Percentiles rank a stretch among this genome's conserved stretches.
phyloP scores from a whole-genome alignment of 2,329 filamentous ascomycete species.

The Scedosporium aurantiacum region DNA sequence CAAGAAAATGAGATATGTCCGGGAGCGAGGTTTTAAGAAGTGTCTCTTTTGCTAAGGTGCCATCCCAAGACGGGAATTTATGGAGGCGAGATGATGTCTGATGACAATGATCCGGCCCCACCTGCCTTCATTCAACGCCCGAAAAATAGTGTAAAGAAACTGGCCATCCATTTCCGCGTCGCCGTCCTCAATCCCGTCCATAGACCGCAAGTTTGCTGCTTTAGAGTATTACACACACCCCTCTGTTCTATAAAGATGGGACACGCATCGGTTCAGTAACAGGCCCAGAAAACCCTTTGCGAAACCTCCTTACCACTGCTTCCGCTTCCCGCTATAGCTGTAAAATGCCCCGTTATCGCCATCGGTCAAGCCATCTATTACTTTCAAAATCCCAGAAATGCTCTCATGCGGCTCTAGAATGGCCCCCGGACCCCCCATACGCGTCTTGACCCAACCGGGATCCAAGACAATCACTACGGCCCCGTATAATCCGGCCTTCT shows the following conservation, averaged over 20 bases:
- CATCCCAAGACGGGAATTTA: neutral
- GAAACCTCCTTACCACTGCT: neutral
- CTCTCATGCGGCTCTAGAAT: conserved; percentile 17
- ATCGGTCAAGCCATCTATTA: neutral
- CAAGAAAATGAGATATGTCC: neutral
- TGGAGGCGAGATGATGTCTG: neutral
- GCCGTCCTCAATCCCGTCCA: too few species aligned
- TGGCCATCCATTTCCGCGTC: neutral
- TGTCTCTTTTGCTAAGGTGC: neutral
- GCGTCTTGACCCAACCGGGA: conserved; percentile 24
- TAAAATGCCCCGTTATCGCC: neutral
- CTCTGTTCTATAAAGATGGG: too few species aligned
- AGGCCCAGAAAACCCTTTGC: too few species aligned
- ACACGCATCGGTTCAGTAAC: too few species aligned
- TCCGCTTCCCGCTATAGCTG: neutral
- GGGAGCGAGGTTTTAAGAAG: too few species aligned
- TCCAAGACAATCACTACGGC: conserved; percentile 19
- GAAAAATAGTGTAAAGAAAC: neutral
- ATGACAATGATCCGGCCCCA: neutral
- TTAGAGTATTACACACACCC: too few species aligned
- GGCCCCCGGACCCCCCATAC: conserved; percentile 19
- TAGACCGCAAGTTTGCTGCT: too few species aligned
- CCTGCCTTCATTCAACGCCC: neutral
- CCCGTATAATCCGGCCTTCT: conserved; percentile 7
- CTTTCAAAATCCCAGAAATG: neutral